Conservation (phyloP, 495 filamentous ascomycete species). For the Viridothelium virens region DNA sequence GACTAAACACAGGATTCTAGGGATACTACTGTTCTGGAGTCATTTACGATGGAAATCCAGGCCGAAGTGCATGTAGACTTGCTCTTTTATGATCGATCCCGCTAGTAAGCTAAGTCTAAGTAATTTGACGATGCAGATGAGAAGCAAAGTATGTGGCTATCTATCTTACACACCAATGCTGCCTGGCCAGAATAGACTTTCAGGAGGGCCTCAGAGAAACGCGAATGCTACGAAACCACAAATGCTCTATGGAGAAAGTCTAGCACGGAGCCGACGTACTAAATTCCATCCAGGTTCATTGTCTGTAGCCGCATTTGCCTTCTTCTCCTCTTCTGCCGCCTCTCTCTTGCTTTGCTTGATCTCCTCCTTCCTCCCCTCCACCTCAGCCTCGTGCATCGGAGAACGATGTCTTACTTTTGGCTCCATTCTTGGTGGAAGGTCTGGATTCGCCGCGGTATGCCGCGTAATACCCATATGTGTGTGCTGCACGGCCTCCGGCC, state of each 20-base stretch:
- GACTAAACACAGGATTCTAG: no score
- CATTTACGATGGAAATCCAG: no score
- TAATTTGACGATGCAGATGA: no score
- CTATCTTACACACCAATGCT: no score
- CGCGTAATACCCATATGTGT: conserved; percentile 17
- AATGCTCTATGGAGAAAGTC: neutral
- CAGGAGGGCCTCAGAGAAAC: no score
- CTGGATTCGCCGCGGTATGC: conserved; percentile 11
- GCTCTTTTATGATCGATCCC: no score
- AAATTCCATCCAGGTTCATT: neutral
- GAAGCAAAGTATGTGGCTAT: no score
- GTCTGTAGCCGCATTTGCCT: neutral
- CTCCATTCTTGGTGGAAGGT: neutral
- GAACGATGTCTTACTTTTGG: neutral
- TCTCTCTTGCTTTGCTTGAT: neutral
- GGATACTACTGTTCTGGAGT: no score
- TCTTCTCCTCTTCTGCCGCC: neutral
- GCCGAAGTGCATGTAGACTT: no score
- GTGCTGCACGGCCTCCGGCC: conserved; percentile 23
- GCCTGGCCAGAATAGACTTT: no score
- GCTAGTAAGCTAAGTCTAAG: no score
- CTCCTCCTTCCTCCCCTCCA: conserved; percentile 8
- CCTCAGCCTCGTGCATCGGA: neutral
- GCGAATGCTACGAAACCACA: neutral
- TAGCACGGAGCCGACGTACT: no score